These are phyloP conservation scores for Baudoinia panamericana DNA, from an alignment of 495 filamentous ascomycete species.

Conservation along the genomic window DNA sequence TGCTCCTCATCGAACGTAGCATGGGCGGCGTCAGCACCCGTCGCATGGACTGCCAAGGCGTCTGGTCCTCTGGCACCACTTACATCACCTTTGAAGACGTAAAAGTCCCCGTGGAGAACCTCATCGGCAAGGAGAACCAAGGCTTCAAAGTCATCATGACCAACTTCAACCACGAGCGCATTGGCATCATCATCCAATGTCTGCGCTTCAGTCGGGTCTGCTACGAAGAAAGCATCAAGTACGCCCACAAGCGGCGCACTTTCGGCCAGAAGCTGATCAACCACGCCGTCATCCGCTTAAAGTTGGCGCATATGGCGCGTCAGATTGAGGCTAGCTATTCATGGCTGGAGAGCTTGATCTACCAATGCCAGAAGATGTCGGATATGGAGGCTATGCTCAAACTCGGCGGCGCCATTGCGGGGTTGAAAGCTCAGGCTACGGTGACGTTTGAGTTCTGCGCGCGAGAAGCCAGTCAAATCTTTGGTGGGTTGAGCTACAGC, in stretches of 20 bases:
- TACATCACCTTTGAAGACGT: conserved; percentile 98
- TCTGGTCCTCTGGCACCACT: conserved; percentile 86
- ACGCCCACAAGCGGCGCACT: conserved; percentile 88
- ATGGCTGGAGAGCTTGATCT: conserved; percentile 95
- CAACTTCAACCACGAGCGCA: conserved; percentile 99
- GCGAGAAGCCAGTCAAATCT: conserved; percentile 91
- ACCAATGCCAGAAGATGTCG: conserved; percentile 82
- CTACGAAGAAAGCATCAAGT: conserved; percentile 91
- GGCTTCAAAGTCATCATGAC: conserved; percentile 98
- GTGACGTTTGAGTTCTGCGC: conserved; percentile 95
- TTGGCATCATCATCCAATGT: conserved; percentile 97
- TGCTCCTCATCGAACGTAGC: conserved; percentile 77
- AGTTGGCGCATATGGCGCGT: conserved; percentile 93
- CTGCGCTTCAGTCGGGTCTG: conserved; percentile 91
- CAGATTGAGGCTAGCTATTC: conserved; percentile 93
- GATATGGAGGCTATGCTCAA: conserved; percentile 93
- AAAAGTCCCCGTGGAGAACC: conserved; percentile 94
- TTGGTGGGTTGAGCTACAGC: conserved; percentile 85
- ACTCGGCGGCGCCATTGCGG: conserved; percentile 86
- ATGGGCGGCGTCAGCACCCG: conserved; percentile 76
- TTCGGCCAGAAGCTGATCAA: conserved; percentile 94
- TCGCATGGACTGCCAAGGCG: conserved; percentile 96
- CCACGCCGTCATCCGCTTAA: conserved; percentile 94
- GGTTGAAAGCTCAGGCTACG: conserved; percentile 85
- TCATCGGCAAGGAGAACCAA: conserved; percentile 94